phyloP scores from a whole-genome alignment of 148 eudicot species.

The Dysphania ambrosioides region DNA sequence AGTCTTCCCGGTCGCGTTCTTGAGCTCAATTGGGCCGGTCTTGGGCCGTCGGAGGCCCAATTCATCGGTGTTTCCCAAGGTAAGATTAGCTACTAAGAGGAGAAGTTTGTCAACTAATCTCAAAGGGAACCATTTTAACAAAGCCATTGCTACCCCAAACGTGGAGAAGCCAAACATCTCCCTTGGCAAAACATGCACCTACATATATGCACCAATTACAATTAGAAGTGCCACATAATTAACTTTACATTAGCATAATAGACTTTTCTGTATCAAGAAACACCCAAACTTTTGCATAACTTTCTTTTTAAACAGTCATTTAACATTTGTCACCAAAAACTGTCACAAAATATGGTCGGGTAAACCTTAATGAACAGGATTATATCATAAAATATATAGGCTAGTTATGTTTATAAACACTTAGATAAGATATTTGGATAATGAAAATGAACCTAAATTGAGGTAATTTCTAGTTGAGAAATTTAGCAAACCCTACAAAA shows the following conservation, averaged over 20 bases:
- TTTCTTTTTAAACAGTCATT: too few relatives aligned
- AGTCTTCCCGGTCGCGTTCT: slow-evolving; percentile 83
- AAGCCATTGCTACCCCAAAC: slow-evolving; percentile 75
- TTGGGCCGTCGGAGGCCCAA: slow-evolving; percentile 70
- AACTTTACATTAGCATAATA: background rate
- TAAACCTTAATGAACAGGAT: too few relatives aligned
- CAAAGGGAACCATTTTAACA: slow-evolving; percentile 82
- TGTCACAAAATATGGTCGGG: too few relatives aligned
- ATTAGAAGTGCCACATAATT: background rate
- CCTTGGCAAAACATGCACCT: slow-evolving; percentile 95
- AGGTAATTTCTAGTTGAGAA: too few relatives aligned
- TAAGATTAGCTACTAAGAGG: slow-evolving; percentile 53
- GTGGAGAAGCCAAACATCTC: slow-evolving; percentile 91
- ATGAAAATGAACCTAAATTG: too few relatives aligned
- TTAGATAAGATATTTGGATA: too few relatives aligned
- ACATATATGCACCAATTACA: background rate
- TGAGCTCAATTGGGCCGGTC: slow-evolving; percentile 84
- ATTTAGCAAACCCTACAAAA: background rate
- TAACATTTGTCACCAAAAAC: too few relatives aligned
- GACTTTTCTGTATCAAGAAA: too few relatives aligned
- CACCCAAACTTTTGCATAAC: background rate
- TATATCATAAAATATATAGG: too few relatives aligned
- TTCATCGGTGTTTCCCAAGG: slow-evolving; percentile 57
- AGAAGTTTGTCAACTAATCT: slow-evolving; percentile 73
- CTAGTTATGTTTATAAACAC: too few relatives aligned